A percentile compares a stretch with the other conserved stretches of the same genome.
Evolutionary conservation across 2,329 filamentous ascomycete genomes (phyloP).

Genomic region (Aspergillus calidoustus): DNA sequence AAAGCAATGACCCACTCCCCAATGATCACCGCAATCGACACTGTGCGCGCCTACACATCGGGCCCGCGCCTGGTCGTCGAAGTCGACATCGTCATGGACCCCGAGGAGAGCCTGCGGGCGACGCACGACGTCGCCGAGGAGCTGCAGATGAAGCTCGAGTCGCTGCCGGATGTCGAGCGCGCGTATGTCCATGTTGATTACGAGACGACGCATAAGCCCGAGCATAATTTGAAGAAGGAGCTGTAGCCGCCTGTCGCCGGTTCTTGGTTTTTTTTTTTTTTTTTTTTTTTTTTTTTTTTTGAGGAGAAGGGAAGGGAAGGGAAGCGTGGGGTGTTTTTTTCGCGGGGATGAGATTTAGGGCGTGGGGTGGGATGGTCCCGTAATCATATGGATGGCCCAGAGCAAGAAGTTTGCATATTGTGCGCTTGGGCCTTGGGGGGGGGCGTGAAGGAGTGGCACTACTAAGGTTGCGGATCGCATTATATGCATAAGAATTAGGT

Average conservation of each 20-base stretch:
- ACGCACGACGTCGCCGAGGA: slow-evolving; percentile 95
- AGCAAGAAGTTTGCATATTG: too few species aligned
- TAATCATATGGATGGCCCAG: too few species aligned
- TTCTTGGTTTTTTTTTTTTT: too few species aligned
- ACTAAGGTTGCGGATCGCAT: too few species aligned
- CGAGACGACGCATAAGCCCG: slow-evolving; percentile 92
- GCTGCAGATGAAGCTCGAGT: slow-evolving; percentile 92
- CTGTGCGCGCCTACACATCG: slow-evolving; percentile 90
- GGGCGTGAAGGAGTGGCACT: too few species aligned
- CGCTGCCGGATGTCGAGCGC: slow-evolving; percentile 85
- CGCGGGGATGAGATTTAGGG: too few species aligned
- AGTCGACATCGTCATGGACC: slow-evolving; percentile 94
- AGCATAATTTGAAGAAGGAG: slow-evolving; percentile 74
- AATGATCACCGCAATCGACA: slow-evolving; percentile 83
- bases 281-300: too few species aligned
- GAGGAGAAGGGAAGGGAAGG: too few species aligned
- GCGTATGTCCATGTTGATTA: slow-evolving; percentile 98
- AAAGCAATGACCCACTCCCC: slow-evolving; percentile 82
- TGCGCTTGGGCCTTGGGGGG: too few species aligned
- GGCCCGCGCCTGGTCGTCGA: slow-evolving; percentile 90
- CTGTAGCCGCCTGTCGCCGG: slow-evolving; percentile 42
- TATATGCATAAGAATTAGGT: too few species aligned
- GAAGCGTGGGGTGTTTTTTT: too few species aligned
- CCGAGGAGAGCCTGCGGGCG: slow-evolving; percentile 69
- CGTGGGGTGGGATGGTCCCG: too few species aligned